Evolutionary conservation across 495 filamentous ascomycete genomes (phyloP).

Genomic region (Xylaria nigripes): DNA sequence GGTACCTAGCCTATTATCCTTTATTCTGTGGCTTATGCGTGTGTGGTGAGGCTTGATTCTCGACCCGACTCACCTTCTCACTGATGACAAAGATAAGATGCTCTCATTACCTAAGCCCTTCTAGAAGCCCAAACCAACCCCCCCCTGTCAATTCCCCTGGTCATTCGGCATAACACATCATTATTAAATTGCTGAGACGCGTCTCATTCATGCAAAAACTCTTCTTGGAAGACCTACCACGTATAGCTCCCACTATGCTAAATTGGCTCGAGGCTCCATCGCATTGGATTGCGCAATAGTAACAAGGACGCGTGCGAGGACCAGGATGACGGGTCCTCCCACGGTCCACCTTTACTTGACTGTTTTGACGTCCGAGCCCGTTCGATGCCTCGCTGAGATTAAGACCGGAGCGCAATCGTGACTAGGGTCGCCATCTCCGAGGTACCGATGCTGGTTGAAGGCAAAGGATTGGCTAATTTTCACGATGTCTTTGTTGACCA

Average conservation of each 20-base stretch:
- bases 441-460: neutral
- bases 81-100: too few species aligned
- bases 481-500: slow-evolving; percentile 1
- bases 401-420: neutral
- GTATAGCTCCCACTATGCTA: slow-evolving; percentile 20
- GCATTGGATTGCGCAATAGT: slow-evolving; percentile 44
- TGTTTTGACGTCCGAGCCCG: slow-evolving; percentile 11
- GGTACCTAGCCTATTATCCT: too few species aligned
- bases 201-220: slow-evolving; percentile 41
- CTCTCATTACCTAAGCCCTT: slow-evolving; percentile 25
- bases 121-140: slow-evolving; percentile 38
- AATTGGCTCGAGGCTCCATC: slow-evolving; percentile 22
- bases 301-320: slow-evolving; percentile 29
- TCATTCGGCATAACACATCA: slow-evolving; percentile 35
- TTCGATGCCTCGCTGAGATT: neutral
- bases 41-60: slow-evolving; percentile 17
- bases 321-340: slow-evolving; percentile 21
- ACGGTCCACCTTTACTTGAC: neutral
- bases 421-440: slow-evolving; percentile 13
- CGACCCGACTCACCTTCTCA: slow-evolving; percentile 1
- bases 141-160: slow-evolving; percentile 19
- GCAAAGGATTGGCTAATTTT: neutral
- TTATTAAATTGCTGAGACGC: slow-evolving; percentile 47
- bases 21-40: slow-evolving; percentile 20
- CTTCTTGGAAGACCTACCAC: slow-evolving; percentile 19